Conservation (phyloP, 805 yeast species). For the Metschnikowia lochheadii region DNA sequence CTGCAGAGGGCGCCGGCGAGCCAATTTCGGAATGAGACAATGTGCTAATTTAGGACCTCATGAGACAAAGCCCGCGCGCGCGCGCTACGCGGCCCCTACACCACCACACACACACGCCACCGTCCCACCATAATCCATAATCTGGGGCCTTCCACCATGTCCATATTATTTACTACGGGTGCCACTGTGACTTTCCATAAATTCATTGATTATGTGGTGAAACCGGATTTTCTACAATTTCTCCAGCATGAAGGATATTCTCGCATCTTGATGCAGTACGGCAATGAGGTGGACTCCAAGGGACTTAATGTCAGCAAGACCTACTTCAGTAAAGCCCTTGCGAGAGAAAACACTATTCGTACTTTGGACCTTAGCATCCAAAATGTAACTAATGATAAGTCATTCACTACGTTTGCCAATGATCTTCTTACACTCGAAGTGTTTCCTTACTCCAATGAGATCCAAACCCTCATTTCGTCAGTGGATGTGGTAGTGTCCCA, state of each 20-base stretch:
- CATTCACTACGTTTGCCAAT: slow-evolving; percentile 9
- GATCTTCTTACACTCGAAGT: slow-evolving; percentile 16
- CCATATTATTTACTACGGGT: slow-evolving; percentile 71
- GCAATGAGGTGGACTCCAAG: slow-evolving; percentile 25
- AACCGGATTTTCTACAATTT: slow-evolving; percentile 27
- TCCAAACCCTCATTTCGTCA: slow-evolving; percentile 33
- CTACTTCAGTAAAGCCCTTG: slow-evolving; percentile 19
- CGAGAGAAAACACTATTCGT: slow-evolving; percentile 9
- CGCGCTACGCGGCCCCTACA: neutral
- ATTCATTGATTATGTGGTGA: slow-evolving; percentile 47
- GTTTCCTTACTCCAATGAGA: slow-evolving; percentile 28
- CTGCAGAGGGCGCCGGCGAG: neutral
- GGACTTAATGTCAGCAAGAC: slow-evolving; percentile 22
- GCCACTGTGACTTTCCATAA: slow-evolving; percentile 80
- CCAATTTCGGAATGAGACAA: neutral
- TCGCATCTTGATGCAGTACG: slow-evolving; percentile 27
- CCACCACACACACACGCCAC: neutral
- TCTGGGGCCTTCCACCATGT: neutral
- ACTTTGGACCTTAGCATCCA: slow-evolving; percentile 11
- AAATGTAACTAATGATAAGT: slow-evolving; percentile 17
- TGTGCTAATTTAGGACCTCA: neutral
- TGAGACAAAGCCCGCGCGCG: neutral
- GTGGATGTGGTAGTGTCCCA: slow-evolving; percentile 75
- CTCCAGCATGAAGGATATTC: slow-evolving; percentile 37
- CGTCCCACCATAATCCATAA: neutral